phyloP scores from a whole-genome alignment of 176 grass and related monocot genomes.

The Areca catechu region DNA sequence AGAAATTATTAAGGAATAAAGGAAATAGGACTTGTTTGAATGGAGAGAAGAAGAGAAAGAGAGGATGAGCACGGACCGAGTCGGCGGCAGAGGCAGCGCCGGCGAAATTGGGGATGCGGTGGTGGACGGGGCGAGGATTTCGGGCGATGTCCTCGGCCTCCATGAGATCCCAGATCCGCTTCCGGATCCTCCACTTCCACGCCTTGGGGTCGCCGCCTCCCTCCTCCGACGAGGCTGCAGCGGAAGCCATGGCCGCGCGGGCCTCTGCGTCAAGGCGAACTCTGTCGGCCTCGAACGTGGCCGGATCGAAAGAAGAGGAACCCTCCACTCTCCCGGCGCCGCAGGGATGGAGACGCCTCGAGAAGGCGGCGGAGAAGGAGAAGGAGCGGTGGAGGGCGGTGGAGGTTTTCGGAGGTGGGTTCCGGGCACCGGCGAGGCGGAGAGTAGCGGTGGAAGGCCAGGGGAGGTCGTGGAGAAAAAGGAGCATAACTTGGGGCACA shows the following conservation, averaged over 20 bases:
- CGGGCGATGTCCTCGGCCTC: constrained; percentile 59
- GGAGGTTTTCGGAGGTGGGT: background rate
- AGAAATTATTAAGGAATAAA: too few relatives aligned
- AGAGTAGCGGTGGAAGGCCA: constrained; percentile 1
- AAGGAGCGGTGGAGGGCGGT: constrained; percentile 7
- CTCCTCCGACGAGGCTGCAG: background rate
- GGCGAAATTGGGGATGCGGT: constrained; percentile 91
- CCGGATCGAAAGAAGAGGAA: constrained; percentile 47
- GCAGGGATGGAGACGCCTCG: background rate
- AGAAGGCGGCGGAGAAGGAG: background rate
- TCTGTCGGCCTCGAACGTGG: constrained; percentile 60
- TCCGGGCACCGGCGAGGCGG: background rate
- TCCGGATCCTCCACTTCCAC: constrained; percentile 90
- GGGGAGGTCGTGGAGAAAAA: background rate
- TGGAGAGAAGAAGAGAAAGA: background rate
- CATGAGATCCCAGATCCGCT: constrained; percentile 66
- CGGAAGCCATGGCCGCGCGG: constrained; percentile 48
- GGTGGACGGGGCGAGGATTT: constrained; percentile 80
- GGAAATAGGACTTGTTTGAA: too few relatives aligned
- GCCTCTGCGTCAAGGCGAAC: constrained; percentile 66
- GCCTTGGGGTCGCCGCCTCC: constrained; percentile 28
- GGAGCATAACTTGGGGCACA: background rate
- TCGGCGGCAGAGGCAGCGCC: constrained; percentile 53
- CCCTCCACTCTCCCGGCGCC: constrained; percentile 2
- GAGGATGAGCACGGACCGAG: constrained; percentile 16